Conservation (phyloP, 2,329 filamentous ascomycete species). For the Colletotrichum chrysophilum region DNA sequence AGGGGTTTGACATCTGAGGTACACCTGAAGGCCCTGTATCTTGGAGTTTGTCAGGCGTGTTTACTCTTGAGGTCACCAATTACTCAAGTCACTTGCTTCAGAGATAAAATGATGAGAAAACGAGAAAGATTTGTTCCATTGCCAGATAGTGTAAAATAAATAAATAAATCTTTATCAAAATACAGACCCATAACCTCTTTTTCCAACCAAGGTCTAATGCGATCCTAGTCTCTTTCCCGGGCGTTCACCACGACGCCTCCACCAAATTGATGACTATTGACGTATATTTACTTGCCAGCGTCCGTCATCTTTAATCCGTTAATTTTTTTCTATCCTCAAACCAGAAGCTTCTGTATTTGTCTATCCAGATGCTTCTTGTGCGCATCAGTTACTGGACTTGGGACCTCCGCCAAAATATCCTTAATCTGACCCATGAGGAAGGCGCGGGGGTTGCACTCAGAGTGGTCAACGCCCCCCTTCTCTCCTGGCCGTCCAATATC, state of each 20-base stretch:
- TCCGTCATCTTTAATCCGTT: not conserved
- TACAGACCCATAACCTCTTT: not conserved
- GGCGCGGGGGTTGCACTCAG: conserved; percentile 26
- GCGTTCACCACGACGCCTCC: not conserved
- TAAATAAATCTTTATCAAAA: not conserved
- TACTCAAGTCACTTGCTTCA: not conserved
- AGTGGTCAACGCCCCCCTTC: conserved; percentile 21
- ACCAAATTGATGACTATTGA: not conserved
- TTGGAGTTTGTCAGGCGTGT: not conserved
- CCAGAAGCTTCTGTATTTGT: conserved; percentile 11
- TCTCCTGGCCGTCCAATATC: conserved; percentile 25
- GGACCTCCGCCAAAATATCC: conserved; percentile 24
- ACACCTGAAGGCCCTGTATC: not conserved
- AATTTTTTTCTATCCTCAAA: not conserved
- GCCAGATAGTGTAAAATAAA: not conserved
- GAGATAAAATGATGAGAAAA: not conserved
- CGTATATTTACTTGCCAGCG: not conserved
- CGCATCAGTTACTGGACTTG: conserved; percentile 5
- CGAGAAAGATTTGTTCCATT: not conserved
- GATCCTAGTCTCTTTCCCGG: not conserved
- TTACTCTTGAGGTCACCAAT: not conserved
- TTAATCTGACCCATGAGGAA: conserved; percentile 24
- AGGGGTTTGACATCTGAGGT: not conserved
- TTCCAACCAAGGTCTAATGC: not conserved
- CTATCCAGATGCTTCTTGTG: conserved; percentile 15